These are phyloP conservation scores for Serpula lacrymans DNA, from an alignment of 768 basidiomycete species.

Conservation along the genomic window DNA sequence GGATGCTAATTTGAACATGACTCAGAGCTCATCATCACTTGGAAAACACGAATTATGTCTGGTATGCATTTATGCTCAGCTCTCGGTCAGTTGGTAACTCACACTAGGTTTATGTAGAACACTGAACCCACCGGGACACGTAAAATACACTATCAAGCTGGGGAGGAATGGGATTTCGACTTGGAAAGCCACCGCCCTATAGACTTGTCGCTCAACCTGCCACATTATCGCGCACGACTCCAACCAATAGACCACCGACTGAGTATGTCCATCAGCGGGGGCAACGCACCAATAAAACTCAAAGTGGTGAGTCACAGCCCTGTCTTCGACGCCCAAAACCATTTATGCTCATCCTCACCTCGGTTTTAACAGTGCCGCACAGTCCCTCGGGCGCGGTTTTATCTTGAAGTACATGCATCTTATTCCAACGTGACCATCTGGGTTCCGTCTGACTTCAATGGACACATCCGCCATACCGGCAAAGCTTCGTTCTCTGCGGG, in stretches of 20 bases:
- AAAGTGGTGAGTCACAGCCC: slow-evolving; percentile 76
- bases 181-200: slow-evolving; percentile 50
- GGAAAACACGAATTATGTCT: slow-evolving; percentile 18
- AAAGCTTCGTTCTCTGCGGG: slow-evolving; percentile 63
- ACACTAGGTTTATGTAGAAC: slow-evolving; percentile 16
- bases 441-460: slow-evolving; percentile 78
- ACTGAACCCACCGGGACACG: slow-evolving; percentile 45
- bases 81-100: neutral
- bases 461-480: slow-evolving; percentile 55
- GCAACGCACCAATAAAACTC: slow-evolving; percentile 55
- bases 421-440: slow-evolving; percentile 71
- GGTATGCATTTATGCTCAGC: neutral
- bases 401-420: slow-evolving; percentile 62
- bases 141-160: slow-evolving; percentile 60
- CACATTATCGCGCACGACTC: slow-evolving; percentile 73
- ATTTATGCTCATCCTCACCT: slow-evolving; percentile 11
- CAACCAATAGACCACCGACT: slow-evolving; percentile 73
- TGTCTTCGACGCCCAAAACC: neutral
- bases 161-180: slow-evolving; percentile 67
- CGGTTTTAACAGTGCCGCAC: slow-evolving; percentile 50
- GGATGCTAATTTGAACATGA: slow-evolving; percentile 1
- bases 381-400: slow-evolving; percentile 50
- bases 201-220: slow-evolving; percentile 66
- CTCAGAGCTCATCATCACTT: slow-evolving; percentile 21
- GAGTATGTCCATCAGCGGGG: slow-evolving; percentile 60